Percentiles rank a stretch among this genome's conserved stretches.
These are phyloP conservation scores for Corylus avellana DNA, from an alignment of 306 rosid species.

Conservation along the genomic window DNA sequence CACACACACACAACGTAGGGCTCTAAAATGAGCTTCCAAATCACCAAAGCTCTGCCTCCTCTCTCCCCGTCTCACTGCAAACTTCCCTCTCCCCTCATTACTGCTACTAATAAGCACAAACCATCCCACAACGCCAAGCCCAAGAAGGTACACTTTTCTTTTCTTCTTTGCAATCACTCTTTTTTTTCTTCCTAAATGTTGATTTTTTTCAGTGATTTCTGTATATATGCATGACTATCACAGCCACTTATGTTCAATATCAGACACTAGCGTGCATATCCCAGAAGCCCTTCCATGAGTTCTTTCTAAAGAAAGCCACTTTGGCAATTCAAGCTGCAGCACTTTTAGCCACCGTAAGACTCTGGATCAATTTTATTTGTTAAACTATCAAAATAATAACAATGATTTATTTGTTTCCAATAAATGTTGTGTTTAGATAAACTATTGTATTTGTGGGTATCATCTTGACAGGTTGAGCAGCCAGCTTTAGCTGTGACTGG, in stretches of 20 bases:
- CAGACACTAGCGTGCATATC: constrained; percentile 41
- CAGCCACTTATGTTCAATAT: constrained; percentile 31
- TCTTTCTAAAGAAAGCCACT: constrained; percentile 43
- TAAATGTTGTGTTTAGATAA: not conserved
- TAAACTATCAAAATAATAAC: no score
- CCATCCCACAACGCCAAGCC: constrained; percentile 20
- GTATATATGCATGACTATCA: constrained; percentile 10
- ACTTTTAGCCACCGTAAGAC: constrained; percentile 68
- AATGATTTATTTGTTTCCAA: not conserved
- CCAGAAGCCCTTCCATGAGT: constrained; percentile 38
- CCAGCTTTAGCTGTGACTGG: constrained; percentile 86
- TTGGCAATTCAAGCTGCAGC: constrained; percentile 71
- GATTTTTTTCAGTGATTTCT: not conserved
- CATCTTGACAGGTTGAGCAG: constrained; percentile 49
- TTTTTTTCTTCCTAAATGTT: not conserved
- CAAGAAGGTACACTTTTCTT: constrained; percentile 28
- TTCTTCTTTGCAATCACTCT: not conserved
- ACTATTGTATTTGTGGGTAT: constrained; percentile 16
- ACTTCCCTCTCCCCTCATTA: constrained; percentile 33
- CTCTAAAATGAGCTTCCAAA: constrained; percentile 68
- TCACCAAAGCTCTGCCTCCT: constrained; percentile 80
- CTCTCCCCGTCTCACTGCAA: constrained; percentile 32
- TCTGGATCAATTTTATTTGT: not conserved
- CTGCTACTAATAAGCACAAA: constrained; percentile 31
- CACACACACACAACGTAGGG: constrained; percentile 19